Evolutionary conservation across 2,329 filamentous ascomycete genomes (phyloP).

Genomic region (Phyllosticta citrichinensis): DNA sequence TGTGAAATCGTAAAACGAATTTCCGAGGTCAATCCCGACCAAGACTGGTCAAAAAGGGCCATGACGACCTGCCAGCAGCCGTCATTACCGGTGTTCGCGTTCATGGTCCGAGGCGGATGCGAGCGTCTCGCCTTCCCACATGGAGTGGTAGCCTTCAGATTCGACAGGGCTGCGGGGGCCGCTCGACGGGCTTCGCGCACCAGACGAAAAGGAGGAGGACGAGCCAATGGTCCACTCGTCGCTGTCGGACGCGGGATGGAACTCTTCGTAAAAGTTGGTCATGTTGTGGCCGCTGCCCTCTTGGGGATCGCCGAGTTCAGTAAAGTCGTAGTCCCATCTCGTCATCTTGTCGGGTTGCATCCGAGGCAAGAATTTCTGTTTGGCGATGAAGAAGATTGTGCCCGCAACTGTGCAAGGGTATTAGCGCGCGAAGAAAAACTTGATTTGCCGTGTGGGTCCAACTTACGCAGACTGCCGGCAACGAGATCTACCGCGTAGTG

Average conservation of each 20-base stretch:
- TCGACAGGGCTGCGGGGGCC: conserved; percentile 41
- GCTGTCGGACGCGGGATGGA: conserved; percentile 49
- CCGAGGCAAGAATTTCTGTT: conserved; percentile 70
- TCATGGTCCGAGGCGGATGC: conserved; percentile 35
- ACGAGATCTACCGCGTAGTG: conserved; percentile 94
- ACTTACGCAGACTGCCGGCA: conserved; percentile 58
- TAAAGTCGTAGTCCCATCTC: conserved; percentile 92
- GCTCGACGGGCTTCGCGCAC: conserved; percentile 48
- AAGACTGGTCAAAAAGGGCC: not conserved
- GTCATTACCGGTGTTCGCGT: conserved; percentile 11
- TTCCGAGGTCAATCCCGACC: not conserved
- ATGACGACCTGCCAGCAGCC: not conserved
- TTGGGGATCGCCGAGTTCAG: conserved; percentile 64
- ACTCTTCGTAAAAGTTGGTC: conserved; percentile 46
- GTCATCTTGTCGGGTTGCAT: conserved; percentile 76
- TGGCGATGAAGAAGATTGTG: conserved; percentile 71
- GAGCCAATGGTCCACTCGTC: conserved; percentile 89
- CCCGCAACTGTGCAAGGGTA: conserved; percentile 44
- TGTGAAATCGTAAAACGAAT: not conserved
- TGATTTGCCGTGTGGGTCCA: not conserved
- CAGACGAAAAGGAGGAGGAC: conserved; percentile 63
- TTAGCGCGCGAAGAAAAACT: conserved; percentile 16
- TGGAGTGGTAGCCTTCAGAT: conserved; percentile 38
- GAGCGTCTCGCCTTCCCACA: conserved; percentile 49
- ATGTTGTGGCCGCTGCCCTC: conserved; percentile 46